Base-by-base conservation (phyloP, 495 filamentous ascomycete genomes). In the Aspergillus heteromorphus region DNA sequence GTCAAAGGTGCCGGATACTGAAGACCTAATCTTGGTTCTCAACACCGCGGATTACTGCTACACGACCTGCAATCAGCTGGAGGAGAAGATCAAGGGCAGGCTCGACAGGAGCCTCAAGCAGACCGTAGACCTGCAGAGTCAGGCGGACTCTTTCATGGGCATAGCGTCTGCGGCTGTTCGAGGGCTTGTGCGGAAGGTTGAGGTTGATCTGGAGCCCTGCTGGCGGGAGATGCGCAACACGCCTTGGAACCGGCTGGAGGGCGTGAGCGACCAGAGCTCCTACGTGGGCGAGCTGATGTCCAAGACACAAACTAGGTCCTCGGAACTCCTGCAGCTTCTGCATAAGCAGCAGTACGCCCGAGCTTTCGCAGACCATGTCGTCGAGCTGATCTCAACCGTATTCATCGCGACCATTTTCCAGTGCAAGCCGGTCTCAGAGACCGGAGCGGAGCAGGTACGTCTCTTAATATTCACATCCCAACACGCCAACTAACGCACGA, bases 11-110 rank as follows among this genome's bases (percentile, higher is more conserved):
- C 83, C 89, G 0, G 77, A 84, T 4, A 66, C 91, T 3, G 84
- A 96, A 58, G 90, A 95, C 54, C 76, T 87, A 18, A 80, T 96
- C 9, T 75, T 92, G 0, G 89, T 97, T 5, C 77, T 98, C 41
- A 98, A 97, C 66, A 97, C 93, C 1, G 95, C 93, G 0, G 93
- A 98, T 63, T 98, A 97, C 69, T 97, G 95, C 79, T 92, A 97
- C 65, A 84, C 82, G 19, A 97, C 92, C 14, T 92, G 90, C 58
- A 87, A 82, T 51, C 92, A 96, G 59, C 73, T 98, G 1, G 92
- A 96, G 66, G 91, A 96, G 58, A 96, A 92, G 70, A 92, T 98
- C 72, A 95, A 90, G 70, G 83, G 84, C 56, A 81, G 88, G 4
- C 87, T 98, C 57, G 93, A 97, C 62, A 79, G 81, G 49, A 85